Evolutionary conservation across 331 rosid species (phyloP), one percentile per base, ranked within the genome.

Genomic region (Rosa hybrid): DNA sequence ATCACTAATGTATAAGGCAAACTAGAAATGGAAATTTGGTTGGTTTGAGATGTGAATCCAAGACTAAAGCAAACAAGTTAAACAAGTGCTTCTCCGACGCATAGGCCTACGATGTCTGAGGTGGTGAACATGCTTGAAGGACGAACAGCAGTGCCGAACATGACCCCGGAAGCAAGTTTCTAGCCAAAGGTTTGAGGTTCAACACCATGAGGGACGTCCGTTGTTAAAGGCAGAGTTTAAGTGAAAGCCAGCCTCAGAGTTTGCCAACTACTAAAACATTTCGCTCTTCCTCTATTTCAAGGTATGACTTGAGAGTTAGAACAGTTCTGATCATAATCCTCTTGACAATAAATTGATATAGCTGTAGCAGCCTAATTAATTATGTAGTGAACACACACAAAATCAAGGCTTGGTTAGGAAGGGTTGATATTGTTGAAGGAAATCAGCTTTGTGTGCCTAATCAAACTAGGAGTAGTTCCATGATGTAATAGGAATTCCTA

Each of bases 121-220:
- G 94, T 84, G 56, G 93, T 90, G 75, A 86, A 81, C 80, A 91
- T 93, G 96, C 94, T 94, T 14, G 92, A 92, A 87, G 97, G 91
- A 79, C 79, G 81, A 84, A 77, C 39, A 21, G 48, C 30, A 34
- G 87, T 92, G 82, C 96, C 98, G 16, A 84, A 88, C 46, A 39
- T 46, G 78, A 57, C 78, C 72, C 87, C 83, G 5, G 89, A 90
- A 18, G 54, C 79, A 27, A 84, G 84, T 50, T 3, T 8, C 38
- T 50, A 74, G 12, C n/a, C 2, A 86, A 85, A 77, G 92, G 89
- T 85, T 25, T 87, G 81, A 90, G 92, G 86, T 90, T 94, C 81
- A 94, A 81, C 87, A 86, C 92, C 53, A 82, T 90, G 82, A 87
- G 91, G 79, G 92, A 87, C 87, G 71, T 87, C 59, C 86, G 72